Conservation (phyloP, 2,329 filamentous ascomycete genomes). For the Paraphoma sp. region DNA sequence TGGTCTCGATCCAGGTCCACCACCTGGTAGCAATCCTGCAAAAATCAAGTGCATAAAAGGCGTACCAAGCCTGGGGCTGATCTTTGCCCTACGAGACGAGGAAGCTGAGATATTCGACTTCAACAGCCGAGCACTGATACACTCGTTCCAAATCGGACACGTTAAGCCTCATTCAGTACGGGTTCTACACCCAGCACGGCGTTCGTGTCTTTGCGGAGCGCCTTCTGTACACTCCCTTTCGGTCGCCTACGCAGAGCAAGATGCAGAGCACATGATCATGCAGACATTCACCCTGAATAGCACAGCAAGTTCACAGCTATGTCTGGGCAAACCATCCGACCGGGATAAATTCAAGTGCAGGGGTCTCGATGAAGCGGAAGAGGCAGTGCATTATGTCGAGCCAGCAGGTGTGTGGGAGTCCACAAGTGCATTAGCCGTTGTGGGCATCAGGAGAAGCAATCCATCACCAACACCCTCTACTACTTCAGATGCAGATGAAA, state of each 20-base stretch:
- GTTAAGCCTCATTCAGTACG: conserved; percentile 67
- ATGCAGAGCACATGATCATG: conserved; percentile 68
- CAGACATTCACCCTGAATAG: conserved; percentile 67
- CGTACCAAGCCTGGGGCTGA: conserved; percentile 64
- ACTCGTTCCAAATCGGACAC: conserved; percentile 66
- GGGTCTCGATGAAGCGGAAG: conserved; percentile 51
- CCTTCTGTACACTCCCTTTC: conserved; percentile 68
- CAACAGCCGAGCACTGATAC: conserved; percentile 61
- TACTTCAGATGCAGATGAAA: conserved; percentile 33
- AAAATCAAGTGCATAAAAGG: conserved; percentile 66
- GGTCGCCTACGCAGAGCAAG: conserved; percentile 66
- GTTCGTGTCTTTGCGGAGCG: conserved; percentile 60
- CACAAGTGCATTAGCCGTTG: conserved; percentile 64
- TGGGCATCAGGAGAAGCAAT: conserved; percentile 65
- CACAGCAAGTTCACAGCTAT: conserved; percentile 60
- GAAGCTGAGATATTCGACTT: conserved; percentile 69
- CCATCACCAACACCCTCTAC: conserved; percentile 35
- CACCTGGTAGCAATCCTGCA: conserved; percentile 44
- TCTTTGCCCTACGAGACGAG: conserved; percentile 65
- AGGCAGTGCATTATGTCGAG: conserved; percentile 61
- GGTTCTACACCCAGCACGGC: conserved; percentile 63
- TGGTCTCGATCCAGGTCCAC: conserved; percentile 42
- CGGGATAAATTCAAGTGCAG: conserved; percentile 40
- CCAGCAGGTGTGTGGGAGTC: conserved; percentile 72
- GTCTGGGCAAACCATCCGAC: conserved; percentile 57